phyloP scores from a whole-genome alignment of 2,329 filamentous ascomycete genomes.

The Bipolaris cookei region DNA sequence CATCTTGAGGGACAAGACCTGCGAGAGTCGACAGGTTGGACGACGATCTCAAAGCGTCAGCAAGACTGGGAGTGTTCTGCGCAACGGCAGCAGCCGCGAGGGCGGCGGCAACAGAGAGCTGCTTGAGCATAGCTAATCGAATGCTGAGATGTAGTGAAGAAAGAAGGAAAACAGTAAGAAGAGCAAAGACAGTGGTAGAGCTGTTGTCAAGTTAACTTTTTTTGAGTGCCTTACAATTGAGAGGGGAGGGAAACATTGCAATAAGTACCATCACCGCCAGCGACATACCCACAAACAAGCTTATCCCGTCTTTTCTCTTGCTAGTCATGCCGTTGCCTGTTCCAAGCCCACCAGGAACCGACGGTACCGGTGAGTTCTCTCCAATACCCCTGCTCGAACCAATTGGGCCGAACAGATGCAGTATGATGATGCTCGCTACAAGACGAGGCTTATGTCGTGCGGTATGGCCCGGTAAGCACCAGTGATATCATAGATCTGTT shows the following conservation, averaged over 20 bases:
- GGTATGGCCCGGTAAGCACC: constrained; percentile 13
- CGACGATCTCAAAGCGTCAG: constrained; percentile 26
- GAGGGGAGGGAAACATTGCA: constrained; percentile 21
- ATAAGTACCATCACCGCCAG: constrained; percentile 25
- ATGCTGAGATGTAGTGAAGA: constrained; percentile 1
- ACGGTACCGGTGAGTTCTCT: constrained; percentile 15
- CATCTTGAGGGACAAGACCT: constrained; percentile 46
- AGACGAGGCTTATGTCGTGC: constrained; percentile 20
- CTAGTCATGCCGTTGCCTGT: constrained; percentile 18
- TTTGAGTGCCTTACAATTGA: constrained; percentile 4
- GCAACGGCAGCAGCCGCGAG: constrained; percentile 45
- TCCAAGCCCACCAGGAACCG: constrained; percentile 18
- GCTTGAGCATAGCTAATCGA: constrained; percentile 48
- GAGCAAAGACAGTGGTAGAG: background rate
- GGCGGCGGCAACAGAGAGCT: constrained; percentile 45
- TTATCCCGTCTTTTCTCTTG: background rate
- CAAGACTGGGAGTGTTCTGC: constrained; percentile 31
- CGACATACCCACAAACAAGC: constrained; percentile 13
- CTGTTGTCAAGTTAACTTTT: background rate
- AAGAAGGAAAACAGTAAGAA: too few species aligned
- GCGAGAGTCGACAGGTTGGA: constrained; percentile 41
- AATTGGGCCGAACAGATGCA: constrained; percentile 19
- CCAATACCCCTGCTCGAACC: constrained; percentile 17
- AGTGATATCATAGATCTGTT: constrained; percentile 20
- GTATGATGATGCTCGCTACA: constrained; percentile 20